Conservation (phyloP, 495 filamentous ascomycete species). For the Penicillium maclennaniae region DNA sequence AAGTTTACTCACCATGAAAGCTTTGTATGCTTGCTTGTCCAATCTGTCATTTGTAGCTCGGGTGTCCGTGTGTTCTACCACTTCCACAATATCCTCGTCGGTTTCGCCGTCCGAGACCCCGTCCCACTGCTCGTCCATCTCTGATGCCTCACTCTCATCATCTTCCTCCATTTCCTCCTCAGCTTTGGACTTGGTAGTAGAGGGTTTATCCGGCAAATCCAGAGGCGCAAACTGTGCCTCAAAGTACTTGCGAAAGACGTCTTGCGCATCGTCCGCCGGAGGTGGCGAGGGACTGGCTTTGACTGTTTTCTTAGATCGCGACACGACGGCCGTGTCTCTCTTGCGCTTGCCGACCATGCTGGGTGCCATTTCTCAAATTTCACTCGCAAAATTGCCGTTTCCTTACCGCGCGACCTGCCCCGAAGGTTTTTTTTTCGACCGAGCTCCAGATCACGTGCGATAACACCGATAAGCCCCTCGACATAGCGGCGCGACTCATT, state of each 20-base stretch:
- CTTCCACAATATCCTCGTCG: conserved; percentile 44
- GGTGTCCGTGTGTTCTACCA: conserved; percentile 60
- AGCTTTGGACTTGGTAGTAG: conserved; percentile 8
- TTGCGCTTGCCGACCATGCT: conserved; percentile 38
- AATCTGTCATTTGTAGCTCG: conserved; percentile 33
- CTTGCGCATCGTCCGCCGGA: conserved; percentile 33
- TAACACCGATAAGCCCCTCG: conserved; percentile 38
- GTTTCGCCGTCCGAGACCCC: conserved; percentile 54
- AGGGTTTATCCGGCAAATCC: conserved; percentile 25
- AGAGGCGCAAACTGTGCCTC: conserved; percentile 82
- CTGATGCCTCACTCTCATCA: conserved; percentile 30
- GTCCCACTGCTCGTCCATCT: conserved; percentile 53
- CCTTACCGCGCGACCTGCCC: conserved; percentile 2
- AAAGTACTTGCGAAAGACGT: conserved; percentile 74
- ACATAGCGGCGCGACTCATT: conserved; percentile 9
- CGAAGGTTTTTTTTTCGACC: conserved; percentile 21
- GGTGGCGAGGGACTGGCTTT: conserved; percentile 12
- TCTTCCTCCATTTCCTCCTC: conserved; percentile 23
- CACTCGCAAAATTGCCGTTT: background rate
- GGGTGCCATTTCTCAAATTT: conserved; percentile 4
- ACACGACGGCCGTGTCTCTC: conserved; percentile 35
- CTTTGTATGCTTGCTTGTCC: conserved; percentile 67
- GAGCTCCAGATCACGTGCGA: conserved; percentile 38
- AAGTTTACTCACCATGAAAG: conserved; percentile 62
- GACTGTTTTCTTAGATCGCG: conserved; percentile 21